phyloP scores from a whole-genome alignment of 2,329 filamentous ascomycete genomes.

The Aspergillus puulaauensis region DNA sequence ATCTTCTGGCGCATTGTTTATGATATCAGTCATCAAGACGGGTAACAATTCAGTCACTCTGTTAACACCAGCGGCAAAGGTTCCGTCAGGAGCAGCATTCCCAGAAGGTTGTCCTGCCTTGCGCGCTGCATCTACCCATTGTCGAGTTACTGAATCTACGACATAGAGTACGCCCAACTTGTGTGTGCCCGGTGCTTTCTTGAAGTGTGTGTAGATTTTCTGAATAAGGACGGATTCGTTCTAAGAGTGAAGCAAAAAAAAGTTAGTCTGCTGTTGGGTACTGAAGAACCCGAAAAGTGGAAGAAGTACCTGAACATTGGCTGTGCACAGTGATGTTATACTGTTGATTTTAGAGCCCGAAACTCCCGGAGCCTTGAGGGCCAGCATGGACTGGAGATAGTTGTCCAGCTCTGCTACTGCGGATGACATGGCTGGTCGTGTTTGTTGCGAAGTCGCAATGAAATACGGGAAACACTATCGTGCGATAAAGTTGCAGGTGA shows the following conservation, averaged over 20 bases:
- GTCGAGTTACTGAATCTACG: constrained; percentile 98
- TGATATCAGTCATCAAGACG: constrained; percentile 91
- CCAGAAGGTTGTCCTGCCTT: constrained; percentile 78
- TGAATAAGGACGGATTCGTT: constrained; percentile 93
- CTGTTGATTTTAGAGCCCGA: constrained; percentile 87
- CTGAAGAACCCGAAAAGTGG: not conserved
- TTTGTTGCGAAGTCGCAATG: constrained; percentile 11
- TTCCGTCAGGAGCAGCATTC: constrained; percentile 81
- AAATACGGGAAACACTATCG: constrained; percentile 21
- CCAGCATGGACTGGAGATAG: constrained; percentile 86
- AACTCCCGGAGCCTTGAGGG: constrained; percentile 88
- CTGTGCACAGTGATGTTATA: constrained; percentile 83
- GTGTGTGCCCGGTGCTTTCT: constrained; percentile 89
- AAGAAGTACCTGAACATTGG: constrained; percentile 76
- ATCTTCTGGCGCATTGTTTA: constrained; percentile 81
- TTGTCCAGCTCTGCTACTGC: constrained; percentile 88
- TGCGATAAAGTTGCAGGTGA: constrained; percentile 12
- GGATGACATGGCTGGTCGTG: constrained; percentile 63
- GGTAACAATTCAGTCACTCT: constrained; percentile 95
- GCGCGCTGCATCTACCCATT: constrained; percentile 96
- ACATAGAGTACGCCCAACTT: constrained; percentile 99
- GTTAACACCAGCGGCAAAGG: constrained; percentile 91
- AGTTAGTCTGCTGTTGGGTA: constrained; percentile 24
- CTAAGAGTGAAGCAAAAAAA: constrained; percentile 49
- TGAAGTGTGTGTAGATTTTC: constrained; percentile 96